Percentiles rank a stretch among this genome's conserved stretches.
Conservation (phyloP, 495 filamentous ascomycete genomes). For the Podospora pseudocomata region DNA sequence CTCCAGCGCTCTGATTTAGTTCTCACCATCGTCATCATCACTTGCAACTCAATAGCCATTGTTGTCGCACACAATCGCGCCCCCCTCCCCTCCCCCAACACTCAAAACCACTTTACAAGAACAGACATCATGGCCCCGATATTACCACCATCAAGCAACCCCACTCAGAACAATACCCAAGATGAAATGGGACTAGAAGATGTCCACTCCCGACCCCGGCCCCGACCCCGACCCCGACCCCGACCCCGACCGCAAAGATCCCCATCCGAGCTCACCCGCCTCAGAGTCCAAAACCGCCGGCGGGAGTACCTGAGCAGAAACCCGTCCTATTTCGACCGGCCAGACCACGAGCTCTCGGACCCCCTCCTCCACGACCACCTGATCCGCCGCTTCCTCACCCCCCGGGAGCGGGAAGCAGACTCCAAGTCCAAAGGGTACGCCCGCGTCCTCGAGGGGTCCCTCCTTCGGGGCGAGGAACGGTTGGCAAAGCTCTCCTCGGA, state of each 20-base stretch:
- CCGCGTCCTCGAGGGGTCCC: slow-evolving; percentile 66
- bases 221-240: slow-evolving; percentile 37
- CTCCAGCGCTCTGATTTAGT: not conserved
- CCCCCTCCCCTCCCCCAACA: no score
- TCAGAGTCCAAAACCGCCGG: slow-evolving; percentile 42
- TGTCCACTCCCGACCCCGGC: no score
- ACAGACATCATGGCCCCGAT: not conserved
- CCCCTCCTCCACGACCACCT: slow-evolving; percentile 76
- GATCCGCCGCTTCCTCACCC: slow-evolving; percentile 71
- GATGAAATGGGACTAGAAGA: not conserved
- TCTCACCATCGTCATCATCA: not conserved
- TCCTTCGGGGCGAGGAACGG: slow-evolving; percentile 69
- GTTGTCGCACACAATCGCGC: no score
- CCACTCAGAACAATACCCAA: not conserved
- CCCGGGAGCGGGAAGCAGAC: slow-evolving; percentile 68
- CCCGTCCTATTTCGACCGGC: slow-evolving; percentile 37
- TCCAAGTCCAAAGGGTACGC: slow-evolving; percentile 69
- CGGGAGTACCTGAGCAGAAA: slow-evolving; percentile 42
- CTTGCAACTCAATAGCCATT: not conserved
- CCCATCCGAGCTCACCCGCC: slow-evolving; percentile 30
- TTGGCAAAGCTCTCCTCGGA: slow-evolving; percentile 50
- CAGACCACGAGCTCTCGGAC: slow-evolving; percentile 56
- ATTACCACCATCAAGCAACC: not conserved
- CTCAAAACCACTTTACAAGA: no score
- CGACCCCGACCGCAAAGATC: slow-evolving; percentile 39